Evolutionary conservation across 2,329 filamentous ascomycete species (phyloP).

Genomic region (Cladosporium velox): DNA sequence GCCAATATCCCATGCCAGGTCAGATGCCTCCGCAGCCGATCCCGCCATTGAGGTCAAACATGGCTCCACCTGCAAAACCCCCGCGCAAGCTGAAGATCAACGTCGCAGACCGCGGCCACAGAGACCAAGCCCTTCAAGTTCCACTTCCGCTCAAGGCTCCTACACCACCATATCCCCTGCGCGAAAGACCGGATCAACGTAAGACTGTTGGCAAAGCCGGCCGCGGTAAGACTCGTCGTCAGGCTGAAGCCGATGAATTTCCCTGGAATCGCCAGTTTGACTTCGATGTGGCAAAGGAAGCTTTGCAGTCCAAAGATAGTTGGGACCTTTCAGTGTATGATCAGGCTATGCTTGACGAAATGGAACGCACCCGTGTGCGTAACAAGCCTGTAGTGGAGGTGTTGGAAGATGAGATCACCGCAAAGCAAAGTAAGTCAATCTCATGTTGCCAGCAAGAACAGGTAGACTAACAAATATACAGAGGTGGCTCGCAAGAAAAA

Average conservation of each 20-base stretch:
- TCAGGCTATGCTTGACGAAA: conserved; percentile 27
- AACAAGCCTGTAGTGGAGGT: conserved; percentile 32
- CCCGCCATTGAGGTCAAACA: neutral
- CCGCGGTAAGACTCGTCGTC: conserved; percentile 27
- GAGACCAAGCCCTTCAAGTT: neutral
- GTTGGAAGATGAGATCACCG: conserved; percentile 31
- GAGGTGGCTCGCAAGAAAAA: conserved; percentile 28
- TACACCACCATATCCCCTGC: conserved; percentile 22
- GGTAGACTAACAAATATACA: conserved; percentile 16
- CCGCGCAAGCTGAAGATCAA: conserved; percentile 12
- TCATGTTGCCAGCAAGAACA: neutral
- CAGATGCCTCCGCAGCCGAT: conserved; percentile 4
- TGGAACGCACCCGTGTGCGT: conserved; percentile 30
- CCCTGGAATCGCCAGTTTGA: conserved; percentile 38
- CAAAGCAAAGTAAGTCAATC: conserved; percentile 33
- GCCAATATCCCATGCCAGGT: neutral
- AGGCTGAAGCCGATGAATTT: conserved; percentile 31
- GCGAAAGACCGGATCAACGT: conserved; percentile 20
- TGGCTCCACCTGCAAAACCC: neutral
- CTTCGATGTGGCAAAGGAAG: conserved; percentile 29
- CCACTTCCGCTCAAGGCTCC: conserved; percentile 5
- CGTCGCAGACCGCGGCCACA: neutral
- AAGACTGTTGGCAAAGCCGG: conserved; percentile 27
- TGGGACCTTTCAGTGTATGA: conserved; percentile 39
- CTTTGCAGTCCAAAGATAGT: conserved; percentile 27